These are phyloP conservation scores for Spergularia azorica DNA, from an alignment of 179 eudicot species.

Conservation along the genomic window DNA sequence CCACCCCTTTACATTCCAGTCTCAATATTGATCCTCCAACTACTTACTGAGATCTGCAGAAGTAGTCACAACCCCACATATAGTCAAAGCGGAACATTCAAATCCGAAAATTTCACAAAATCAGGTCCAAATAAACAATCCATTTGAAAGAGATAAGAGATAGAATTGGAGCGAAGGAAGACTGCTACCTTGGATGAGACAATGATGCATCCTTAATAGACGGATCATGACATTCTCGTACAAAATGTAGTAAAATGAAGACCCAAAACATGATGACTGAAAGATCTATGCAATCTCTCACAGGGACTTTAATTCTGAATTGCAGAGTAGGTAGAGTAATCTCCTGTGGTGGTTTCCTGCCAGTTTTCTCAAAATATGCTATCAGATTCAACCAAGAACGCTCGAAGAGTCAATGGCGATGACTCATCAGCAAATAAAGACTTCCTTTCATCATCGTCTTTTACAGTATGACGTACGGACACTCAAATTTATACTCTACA, in stretches of 20 bases:
- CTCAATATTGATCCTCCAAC: too few relatives aligned
- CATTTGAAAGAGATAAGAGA: not conserved
- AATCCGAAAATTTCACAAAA: not conserved
- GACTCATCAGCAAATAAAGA: not conserved
- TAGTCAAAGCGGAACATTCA: not conserved
- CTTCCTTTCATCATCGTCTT: not conserved
- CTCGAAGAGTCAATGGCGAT: not conserved
- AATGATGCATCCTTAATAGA: too few relatives aligned
- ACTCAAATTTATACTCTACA: not conserved
- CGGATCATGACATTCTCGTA: too few relatives aligned
- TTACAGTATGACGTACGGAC: not conserved
- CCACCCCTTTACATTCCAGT: too few relatives aligned
- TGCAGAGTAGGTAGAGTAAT: slow-evolving; percentile 27
- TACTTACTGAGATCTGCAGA: too few relatives aligned
- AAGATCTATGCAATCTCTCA: slow-evolving; percentile 29
- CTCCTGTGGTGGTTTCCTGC: slow-evolving; percentile 32
- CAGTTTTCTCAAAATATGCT: slow-evolving; percentile 29
- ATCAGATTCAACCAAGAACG: slow-evolving; percentile 31
- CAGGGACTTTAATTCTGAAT: slow-evolving; percentile 18
- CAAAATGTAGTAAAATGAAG: too few relatives aligned
- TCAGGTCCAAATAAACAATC: not conserved
- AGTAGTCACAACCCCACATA: too few relatives aligned
- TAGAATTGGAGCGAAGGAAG: not conserved
- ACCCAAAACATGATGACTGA: not conserved
- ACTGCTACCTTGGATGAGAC: too few relatives aligned